Conservation (phyloP, 2,329 filamentous ascomycete species). For the Aureobasidium uvarum region DNA sequence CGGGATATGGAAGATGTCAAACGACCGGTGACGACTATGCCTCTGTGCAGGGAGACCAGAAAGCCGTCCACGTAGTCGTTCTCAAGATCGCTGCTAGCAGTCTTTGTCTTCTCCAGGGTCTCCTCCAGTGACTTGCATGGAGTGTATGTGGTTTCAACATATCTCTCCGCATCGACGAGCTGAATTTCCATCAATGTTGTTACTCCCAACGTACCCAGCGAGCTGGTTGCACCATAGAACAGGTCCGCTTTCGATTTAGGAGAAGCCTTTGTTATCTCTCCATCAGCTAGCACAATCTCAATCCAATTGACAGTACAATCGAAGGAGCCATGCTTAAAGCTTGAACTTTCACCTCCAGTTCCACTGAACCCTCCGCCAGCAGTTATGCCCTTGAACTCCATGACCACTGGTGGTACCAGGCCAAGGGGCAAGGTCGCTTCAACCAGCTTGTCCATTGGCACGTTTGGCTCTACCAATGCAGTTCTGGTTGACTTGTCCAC, state of each 20-base stretch:
- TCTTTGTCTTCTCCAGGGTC: constrained; percentile 43
- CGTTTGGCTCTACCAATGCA: constrained; percentile 67
- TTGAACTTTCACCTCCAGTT: constrained; percentile 66
- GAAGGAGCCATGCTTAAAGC: constrained; percentile 66
- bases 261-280: constrained; percentile 48
- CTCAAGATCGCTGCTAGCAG: constrained; percentile 39
- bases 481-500: constrained; percentile 56
- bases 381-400: constrained; percentile 70
- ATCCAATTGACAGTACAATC: constrained; percentile 60
- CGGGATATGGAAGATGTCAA: constrained; percentile 38
- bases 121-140: constrained; percentile 44
- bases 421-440: constrained; percentile 56
- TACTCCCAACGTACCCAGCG: constrained; percentile 64
- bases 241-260: constrained; percentile 55
- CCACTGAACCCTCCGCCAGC: constrained; percentile 67
- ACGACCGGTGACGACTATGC: constrained; percentile 47
- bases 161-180: constrained; percentile 47
- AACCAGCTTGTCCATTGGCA: constrained; percentile 64
- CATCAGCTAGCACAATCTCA: constrained; percentile 64
- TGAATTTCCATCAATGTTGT: constrained; percentile 57
- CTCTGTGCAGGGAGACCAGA: constrained; percentile 45
- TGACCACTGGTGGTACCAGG: constrained; percentile 64
- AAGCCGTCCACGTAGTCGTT: constrained; percentile 54
- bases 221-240: constrained; percentile 63
- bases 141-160: constrained; percentile 52